Conservation (phyloP, 129 eudicot genomes). For the Helianthus tuberosus region DNA sequence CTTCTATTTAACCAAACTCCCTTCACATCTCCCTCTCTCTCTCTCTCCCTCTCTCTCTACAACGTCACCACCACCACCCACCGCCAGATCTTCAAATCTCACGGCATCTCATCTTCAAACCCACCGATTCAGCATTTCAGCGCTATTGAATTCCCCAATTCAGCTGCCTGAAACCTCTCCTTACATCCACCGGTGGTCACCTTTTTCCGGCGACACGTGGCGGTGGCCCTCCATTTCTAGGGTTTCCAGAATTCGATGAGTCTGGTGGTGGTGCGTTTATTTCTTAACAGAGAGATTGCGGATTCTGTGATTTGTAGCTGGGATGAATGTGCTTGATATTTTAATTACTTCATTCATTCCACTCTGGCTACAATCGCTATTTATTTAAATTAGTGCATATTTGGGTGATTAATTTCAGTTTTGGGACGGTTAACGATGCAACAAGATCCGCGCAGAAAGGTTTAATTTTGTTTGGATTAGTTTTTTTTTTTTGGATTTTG, state of each 20-base stretch:
- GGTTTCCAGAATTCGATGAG: slow-evolving; percentile 44
- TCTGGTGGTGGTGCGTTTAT: slow-evolving; percentile 28
- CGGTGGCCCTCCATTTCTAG: slow-evolving; percentile 2
- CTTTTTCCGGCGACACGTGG: too few species aligned
- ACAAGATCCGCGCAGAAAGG: slow-evolving; percentile 83
- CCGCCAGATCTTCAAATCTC: slow-evolving; percentile 46
- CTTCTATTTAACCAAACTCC: slow-evolving; percentile 4
- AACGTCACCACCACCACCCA: slow-evolving; percentile 29
- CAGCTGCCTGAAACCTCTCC: neutral
- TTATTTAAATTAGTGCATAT: too few species aligned
- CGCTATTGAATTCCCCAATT: neutral
- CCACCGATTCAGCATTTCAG: slow-evolving; percentile 17
- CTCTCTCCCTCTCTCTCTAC: slow-evolving; percentile 23
- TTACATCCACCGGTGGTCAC: neutral
- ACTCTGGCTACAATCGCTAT: slow-evolving; percentile 8
- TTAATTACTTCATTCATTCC: slow-evolving; percentile 4
- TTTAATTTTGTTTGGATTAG: slow-evolving; percentile 24
- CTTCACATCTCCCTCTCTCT: neutral
- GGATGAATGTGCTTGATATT: slow-evolving; percentile 55
- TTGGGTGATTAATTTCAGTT: slow-evolving; percentile 1
- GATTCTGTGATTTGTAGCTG: slow-evolving; percentile 43
- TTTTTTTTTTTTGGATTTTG: neutral
- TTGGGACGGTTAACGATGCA: slow-evolving; percentile 45
- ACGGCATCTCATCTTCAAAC: slow-evolving; percentile 12
- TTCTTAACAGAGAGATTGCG: slow-evolving; percentile 22